Conservation (phyloP, 495 filamentous ascomycete genomes). For the Copromyces sp. region DNA sequence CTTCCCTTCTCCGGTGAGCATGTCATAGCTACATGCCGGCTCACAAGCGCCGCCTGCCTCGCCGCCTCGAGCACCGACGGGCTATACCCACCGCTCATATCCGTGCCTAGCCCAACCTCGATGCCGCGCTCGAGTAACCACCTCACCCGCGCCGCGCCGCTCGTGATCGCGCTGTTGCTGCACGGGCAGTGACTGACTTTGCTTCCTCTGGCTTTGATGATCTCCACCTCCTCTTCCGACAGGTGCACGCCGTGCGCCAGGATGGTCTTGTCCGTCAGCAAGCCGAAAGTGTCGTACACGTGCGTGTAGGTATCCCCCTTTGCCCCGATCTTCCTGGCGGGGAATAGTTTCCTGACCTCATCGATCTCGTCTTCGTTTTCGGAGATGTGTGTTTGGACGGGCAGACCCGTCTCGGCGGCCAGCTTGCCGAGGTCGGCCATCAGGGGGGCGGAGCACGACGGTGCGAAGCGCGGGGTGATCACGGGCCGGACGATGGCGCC, state of each 20-base stretch:
- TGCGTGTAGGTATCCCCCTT: constrained; percentile 50
- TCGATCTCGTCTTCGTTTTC: constrained; percentile 68
- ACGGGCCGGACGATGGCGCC: constrained; percentile 58
- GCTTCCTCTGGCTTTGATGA: constrained; percentile 49
- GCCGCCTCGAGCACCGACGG: constrained; percentile 69
- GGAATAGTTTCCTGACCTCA: constrained; percentile 64
- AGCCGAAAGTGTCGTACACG: constrained; percentile 65
- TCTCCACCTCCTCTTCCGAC: constrained; percentile 44
- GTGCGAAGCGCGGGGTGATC: constrained; percentile 85
- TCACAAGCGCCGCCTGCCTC: constrained; percentile 66
- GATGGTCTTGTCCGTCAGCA: constrained; percentile 65
- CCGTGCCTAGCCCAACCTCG: constrained; percentile 75
- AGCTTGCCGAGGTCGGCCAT: constrained; percentile 55
- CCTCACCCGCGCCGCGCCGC: constrained; percentile 62
- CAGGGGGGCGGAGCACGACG: constrained; percentile 52
- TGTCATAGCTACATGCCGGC: constrained; percentile 51
- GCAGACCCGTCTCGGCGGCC: constrained; percentile 44
- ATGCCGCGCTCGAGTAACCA: constrained; percentile 63
- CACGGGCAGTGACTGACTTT: constrained; percentile 81
- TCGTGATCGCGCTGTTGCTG: constrained; percentile 69
- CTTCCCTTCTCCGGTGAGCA: not conserved
- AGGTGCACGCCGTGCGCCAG: constrained; percentile 84
- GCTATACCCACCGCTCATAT: constrained; percentile 79
- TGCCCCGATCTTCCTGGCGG: constrained; percentile 20
- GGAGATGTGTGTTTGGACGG: constrained; percentile 84